Evolutionary conservation across 257 asterid species (phyloP).

Genomic region (Solanum chilense): DNA sequence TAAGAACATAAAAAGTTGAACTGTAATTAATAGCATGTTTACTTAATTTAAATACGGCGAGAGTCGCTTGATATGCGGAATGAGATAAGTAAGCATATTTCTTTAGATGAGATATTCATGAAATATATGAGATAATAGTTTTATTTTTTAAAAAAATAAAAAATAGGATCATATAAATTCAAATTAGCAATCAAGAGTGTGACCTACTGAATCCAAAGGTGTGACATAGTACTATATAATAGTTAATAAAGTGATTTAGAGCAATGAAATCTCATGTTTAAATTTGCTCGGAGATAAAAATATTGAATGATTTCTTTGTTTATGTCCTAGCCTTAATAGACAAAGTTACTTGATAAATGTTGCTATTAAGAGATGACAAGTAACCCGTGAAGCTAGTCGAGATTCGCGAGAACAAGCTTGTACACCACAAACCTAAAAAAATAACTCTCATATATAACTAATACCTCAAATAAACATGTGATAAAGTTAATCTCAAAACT

Average conservation of each 20-base stretch:
- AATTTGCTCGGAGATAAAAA: too few species aligned
- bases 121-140: too few species aligned
- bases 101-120: too few species aligned
- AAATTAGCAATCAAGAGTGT: neutral
- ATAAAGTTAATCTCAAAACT: neutral
- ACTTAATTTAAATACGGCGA: too few species aligned
- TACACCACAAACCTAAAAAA: too few species aligned
- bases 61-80: too few species aligned
- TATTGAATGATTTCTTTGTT: neutral
- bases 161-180: too few species aligned
- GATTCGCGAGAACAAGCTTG: accelerated
- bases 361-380: neutral
- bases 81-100: too few species aligned
- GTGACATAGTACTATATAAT: neutral
- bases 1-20: too few species aligned
- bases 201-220: too few species aligned
- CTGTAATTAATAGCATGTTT: too few species aligned
- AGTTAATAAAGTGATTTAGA: neutral
- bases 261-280: too few species aligned
- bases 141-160: accelerated
- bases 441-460: neutral
- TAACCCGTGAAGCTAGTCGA: neutral
- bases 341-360: neutral
- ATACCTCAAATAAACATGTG: neutral
- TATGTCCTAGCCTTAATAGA: accelerated